Conservation (phyloP, 139 green algal species). For the Yamagishiella unicocca region DNA sequence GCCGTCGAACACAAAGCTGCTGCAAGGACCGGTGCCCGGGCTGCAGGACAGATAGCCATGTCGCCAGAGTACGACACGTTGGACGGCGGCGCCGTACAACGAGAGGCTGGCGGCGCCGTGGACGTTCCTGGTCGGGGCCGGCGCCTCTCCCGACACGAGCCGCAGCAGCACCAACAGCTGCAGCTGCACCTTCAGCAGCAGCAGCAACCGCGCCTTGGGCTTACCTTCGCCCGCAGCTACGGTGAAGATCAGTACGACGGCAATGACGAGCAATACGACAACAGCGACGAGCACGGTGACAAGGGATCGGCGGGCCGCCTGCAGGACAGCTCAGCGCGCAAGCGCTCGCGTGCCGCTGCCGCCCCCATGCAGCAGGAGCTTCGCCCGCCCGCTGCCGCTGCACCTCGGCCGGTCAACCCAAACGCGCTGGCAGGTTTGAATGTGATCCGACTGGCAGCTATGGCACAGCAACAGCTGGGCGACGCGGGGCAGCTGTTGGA, state of each 20-base stretch:
- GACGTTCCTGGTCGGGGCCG: neutral
- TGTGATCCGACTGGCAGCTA: conserved; percentile 11
- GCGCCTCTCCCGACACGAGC: neutral
- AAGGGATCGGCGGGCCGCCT: no score
- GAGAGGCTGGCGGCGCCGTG: neutral
- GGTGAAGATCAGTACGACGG: conserved; percentile 29
- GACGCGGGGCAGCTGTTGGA: no score
- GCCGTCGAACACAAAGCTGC: no score
- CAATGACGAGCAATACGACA: conserved; percentile 9
- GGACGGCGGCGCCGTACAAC: neutral
- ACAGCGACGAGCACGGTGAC: neutral
- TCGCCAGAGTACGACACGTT: neutral
- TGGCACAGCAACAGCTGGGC: neutral
- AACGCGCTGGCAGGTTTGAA: neutral
- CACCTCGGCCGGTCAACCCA: neutral
- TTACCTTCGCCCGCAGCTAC: no score
- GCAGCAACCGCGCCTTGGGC: neutral
- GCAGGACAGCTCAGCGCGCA: no score
- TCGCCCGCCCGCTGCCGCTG: neutral
- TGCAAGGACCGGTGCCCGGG: no score
- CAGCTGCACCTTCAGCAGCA: neutral
- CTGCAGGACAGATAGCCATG: neutral
- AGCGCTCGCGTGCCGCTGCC: no score
- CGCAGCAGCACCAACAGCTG: neutral
- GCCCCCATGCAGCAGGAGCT: no score